Base-by-base conservation (phyloP, 1,139 yeast species). In the Lodderomyces metapsilosis region DNA sequence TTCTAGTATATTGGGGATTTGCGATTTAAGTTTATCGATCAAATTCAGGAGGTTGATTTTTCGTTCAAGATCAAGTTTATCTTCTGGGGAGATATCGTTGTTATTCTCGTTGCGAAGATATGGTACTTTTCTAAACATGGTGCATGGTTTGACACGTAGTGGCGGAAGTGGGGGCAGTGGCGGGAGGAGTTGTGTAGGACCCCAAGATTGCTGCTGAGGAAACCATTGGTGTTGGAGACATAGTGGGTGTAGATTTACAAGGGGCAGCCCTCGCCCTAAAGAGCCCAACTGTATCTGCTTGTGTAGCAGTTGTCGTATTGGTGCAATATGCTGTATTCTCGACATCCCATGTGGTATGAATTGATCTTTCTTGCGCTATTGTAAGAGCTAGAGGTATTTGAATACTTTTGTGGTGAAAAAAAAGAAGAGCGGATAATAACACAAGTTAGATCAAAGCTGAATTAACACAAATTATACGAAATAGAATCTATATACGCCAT, bases 31-130 rank as follows among this genome's bases (percentile, higher is more conserved):
- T 44, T 68, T 64, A 27, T 80, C 80, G 10, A 82, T 67, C 56
- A 78, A 73, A 7, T 71, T 50, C 1, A 92, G 94, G 27, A 85
- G 60, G 55, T 86, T 86, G 15, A 86, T 82, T 50, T 66, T 68
- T 31, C 64, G 56, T 18, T 39, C 32, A 23, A 43, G 50, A n/a
- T 46, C 43, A 11, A 38, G 34, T 28, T 36, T 37, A 16, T 43
- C 41, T 3, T 30, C 33, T 22, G 37, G 40, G n/a, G 13, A 15
- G 12, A 32, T 17, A n/a, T 42, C 40, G 4, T 39, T 15, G 10
- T 10, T 16, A 22, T 13, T 10, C 8, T 33, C 13, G 36, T 28
- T 28, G 15, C 17, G 6, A 15, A 28, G 18, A 15, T 8, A 18
- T 15, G 32, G 32, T 4, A 28, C 8, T 28, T 15, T 28, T 10